A percentile compares a stretch with the other conserved stretches of the same genome.
phyloP scores from a whole-genome alignment of 495 filamentous ascomycete species.

The Wilcoxina mikolae region DNA sequence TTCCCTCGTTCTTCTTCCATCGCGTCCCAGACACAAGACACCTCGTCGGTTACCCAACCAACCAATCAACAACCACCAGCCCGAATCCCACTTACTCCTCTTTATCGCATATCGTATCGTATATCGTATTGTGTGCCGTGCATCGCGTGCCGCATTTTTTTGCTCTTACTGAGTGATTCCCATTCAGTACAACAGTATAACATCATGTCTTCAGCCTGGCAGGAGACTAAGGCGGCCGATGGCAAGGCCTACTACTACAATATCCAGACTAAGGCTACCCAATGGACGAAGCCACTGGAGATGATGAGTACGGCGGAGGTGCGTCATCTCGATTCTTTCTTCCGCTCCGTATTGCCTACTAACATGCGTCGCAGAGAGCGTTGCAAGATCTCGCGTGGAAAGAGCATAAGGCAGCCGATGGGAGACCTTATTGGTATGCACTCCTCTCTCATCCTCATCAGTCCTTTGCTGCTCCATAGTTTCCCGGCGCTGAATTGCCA shows the following conservation, averaged over 20 bases:
- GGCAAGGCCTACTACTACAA: constrained; percentile 94
- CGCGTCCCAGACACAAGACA: no score
- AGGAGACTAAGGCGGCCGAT: constrained; percentile 64
- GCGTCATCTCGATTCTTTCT: constrained; percentile 16
- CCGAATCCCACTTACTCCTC: no score
- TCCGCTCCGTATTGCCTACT: constrained; percentile 1
- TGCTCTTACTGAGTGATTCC: no score
- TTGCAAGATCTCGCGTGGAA: constrained; percentile 79
- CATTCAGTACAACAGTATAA: no score
- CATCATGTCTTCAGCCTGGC: constrained; percentile 57
- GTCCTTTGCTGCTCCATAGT: no score
- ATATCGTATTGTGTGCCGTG: no score
- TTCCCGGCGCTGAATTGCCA: constrained; percentile 7
- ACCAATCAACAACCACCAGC: no score
- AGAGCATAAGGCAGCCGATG: constrained; percentile 73
- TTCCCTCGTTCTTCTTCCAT: no score
- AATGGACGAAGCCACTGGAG: constrained; percentile 87
- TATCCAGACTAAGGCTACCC: constrained; percentile 65
- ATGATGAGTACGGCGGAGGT: constrained; percentile 82
- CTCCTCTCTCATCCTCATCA: neutral
- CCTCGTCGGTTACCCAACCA: no score
- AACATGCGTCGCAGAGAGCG: constrained; percentile 35
- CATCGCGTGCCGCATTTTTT: no score
- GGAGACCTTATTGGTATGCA: constrained; percentile 70
- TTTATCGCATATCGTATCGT: no score